Conservation (phyloP, 164 flowering plant genomes). For the Brasenia schreberi region DNA sequence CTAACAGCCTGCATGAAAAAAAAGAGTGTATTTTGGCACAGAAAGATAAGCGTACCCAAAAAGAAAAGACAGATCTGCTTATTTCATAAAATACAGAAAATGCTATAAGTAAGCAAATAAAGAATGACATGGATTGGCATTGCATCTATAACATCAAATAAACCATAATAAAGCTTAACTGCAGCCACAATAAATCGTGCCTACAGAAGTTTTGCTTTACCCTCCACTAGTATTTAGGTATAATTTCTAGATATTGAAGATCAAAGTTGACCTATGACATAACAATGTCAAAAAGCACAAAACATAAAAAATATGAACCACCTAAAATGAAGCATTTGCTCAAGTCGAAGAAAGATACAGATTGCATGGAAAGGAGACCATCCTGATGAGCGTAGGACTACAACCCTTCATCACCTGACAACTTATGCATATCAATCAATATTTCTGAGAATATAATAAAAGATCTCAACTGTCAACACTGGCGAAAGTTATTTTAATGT, state of each 20-base stretch:
- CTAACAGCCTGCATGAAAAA: constrained; percentile 58
- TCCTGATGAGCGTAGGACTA: too few species aligned
- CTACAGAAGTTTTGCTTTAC: not conserved
- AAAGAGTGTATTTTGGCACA: not conserved
- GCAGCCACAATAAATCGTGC: not conserved
- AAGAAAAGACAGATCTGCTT: not conserved
- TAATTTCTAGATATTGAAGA: not conserved
- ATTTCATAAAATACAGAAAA: not conserved
- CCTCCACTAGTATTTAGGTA: not conserved
- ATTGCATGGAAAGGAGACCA: too few species aligned
- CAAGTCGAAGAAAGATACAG: not conserved
- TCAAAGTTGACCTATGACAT: too few species aligned
- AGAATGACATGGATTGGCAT: not conserved
- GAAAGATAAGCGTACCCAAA: not conserved
- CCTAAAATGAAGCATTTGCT: too few species aligned
- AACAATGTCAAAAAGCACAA: too few species aligned
- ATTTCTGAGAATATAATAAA: too few species aligned
- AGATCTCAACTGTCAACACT: too few species aligned
- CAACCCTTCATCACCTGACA: too few species aligned
- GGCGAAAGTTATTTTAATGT: too few species aligned
- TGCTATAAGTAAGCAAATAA: not conserved
- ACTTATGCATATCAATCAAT: too few species aligned
- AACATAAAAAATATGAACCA: too few species aligned
- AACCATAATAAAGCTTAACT: not conserved
- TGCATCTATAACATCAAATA: not conserved